Percentiles rank a stretch among this genome's conserved stretches.
Evolutionary conservation across 1,139 yeast genomes (phyloP).

Genomic region (Yamadazyma sp.): DNA sequence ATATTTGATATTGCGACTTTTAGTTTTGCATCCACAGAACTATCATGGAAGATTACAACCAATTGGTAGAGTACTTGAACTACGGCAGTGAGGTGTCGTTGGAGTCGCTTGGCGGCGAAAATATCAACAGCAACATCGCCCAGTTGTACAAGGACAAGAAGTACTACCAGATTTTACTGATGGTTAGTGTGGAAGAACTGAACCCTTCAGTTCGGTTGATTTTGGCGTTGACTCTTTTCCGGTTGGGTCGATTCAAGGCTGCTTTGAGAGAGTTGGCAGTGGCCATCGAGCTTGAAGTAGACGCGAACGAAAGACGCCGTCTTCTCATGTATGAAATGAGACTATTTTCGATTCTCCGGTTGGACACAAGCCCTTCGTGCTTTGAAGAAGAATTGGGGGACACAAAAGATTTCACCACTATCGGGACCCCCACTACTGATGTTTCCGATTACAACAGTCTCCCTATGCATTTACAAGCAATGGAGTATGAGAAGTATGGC

Average conservation of each 20-base stretch:
- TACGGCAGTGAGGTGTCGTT: neutral
- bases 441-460: neutral
- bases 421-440: neutral
- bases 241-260: slow-evolving; percentile 25
- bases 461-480: slow-evolving; percentile 24
- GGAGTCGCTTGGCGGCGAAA: slow-evolving; percentile 1
- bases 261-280: slow-evolving; percentile 28
- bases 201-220: slow-evolving; percentile 13
- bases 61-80: slow-evolving; percentile 7
- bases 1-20: neutral
- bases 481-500: slow-evolving; percentile 17
- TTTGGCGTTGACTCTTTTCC: slow-evolving; percentile 23
- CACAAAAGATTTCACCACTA: neutral
- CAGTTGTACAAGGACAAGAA: slow-evolving; percentile 13
- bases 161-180: slow-evolving; percentile 16
- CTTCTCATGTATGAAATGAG: slow-evolving; percentile 13
- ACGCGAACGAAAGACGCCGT: slow-evolving; percentile 16
- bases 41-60: slow-evolving; percentile 8
- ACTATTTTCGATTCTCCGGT: slow-evolving; percentile 19
- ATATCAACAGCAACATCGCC: neutral
- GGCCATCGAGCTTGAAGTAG: slow-evolving; percentile 25
- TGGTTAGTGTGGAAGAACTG: slow-evolving; percentile 12
- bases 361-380: slow-evolving; percentile 12
- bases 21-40: slow-evolving; percentile 6
- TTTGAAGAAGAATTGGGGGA: slow-evolving; percentile 13